Evolutionary conservation across 139 green algal genomes (phyloP), one percentile per base, ranked within the genome.

Genomic region (Volvox reticuliferus): DNA sequence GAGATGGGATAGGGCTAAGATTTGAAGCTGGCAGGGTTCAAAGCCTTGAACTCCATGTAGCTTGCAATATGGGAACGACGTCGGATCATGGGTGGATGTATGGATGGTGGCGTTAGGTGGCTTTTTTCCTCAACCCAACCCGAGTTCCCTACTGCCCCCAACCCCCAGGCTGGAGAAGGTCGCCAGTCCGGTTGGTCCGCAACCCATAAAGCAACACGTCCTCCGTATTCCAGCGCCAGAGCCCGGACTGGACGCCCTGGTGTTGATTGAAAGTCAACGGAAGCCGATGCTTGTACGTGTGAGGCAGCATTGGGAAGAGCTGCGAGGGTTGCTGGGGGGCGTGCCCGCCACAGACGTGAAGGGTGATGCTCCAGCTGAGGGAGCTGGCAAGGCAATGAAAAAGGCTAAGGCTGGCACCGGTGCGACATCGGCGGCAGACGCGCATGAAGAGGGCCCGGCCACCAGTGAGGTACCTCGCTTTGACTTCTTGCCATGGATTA

Each of bases 241-340:
- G 26, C 71, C 26, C 21, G 28, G 71, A 35, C 71, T 79, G 1
- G 71, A 79, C 5, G 18, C 65, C 12, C 21, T 73, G 21, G 65
- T 73, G 12, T 12, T 73, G 21, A 24, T 73, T 28, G 65, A 73
- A 16, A 24, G 65, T 73, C 65, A 73, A 73, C 6, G 24, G 21
- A 12, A 73, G 65, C 65, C 65, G 9, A 68, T 89, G 69, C 85
- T 89, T n/a, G 85, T 89, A 18, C 85, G 44, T 2, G 28, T 89
- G 5, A 69, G 85, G 37, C 68, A 24, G n/a, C 21, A 61, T 50
- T 89, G 85, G 85, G 5, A 30, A 13, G 0, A 61, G 37, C 85
- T 89, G 28, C 85, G 44, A 0, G 18, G 77, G 37, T 14, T 82
- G 28, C 85, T 89, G 37, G 67, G 33, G 17, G 35, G 35, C 67